Evolutionary conservation across 371 early-diverging fungal genomes (phyloP), one percentile per base, ranked within the genome.

Genomic region (Conidiobolus incongruus): DNA sequence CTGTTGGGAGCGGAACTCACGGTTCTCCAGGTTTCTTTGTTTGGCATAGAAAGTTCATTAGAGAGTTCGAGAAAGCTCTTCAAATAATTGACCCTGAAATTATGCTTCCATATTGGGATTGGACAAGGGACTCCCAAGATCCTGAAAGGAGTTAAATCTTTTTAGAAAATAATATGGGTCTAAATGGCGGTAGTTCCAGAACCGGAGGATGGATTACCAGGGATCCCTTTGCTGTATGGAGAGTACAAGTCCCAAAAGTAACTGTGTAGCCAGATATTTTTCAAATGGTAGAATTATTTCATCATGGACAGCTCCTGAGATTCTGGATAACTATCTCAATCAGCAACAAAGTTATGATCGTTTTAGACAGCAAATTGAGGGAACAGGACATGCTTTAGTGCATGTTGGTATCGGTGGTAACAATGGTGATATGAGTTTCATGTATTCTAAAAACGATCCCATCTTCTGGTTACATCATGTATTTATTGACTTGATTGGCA

Each of bases 381-480:
- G 26, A 23, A 33, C 12, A 15, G 40, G 40, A 21, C 47, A 47
- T 33, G 47, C 32, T 8, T 22, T 30, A 8, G 40, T 47, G 12
- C 40, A 40, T 22, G 40, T 16, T 15, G 17, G 15, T 17, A 40
- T 40, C 12, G 40, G 40, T 40, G 40, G 40, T 16, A 20, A 40
- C 22, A 28, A 40, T 17, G 40, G 40, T 23, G 40, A 40, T 17
- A 28, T 40, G 10, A 21, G 21, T 5, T 28, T 29, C 8, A 40
- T 40, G 40, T 30, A 40, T 17, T 40, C 40, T 5, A 35, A 35
- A 5, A 36, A 36, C 37, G 45, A 45, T 21, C 45, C 36, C 16
- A 35, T 45, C 21, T 45, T 45, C 37, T 45, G 45, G 45, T 8
- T 45, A 21, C 45, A 45, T 34, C 45, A 45, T 26, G 35, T 15